Base-by-base conservation (phyloP, 257 asterid species). In the Striga asiatica region DNA sequence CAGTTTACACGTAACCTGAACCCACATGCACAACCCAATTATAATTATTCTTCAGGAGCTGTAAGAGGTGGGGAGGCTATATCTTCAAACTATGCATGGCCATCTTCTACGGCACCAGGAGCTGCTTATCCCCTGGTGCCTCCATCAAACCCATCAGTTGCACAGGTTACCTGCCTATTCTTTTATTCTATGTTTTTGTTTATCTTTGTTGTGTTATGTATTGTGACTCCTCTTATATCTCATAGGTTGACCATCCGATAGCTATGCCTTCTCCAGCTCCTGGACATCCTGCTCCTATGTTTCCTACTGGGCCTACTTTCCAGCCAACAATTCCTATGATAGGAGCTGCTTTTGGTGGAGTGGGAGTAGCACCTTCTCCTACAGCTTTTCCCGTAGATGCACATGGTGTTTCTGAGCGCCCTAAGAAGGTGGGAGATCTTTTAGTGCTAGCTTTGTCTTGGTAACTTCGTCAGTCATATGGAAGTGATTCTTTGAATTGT, bases 331-430 rank as follows among this genome's bases (percentile, higher is more conserved):
- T 62, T 47, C 69, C 88, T n/a, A 62, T 79, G 65, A 67, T 77
- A 24, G 81, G 78, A 55, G 46, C 80, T 24, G 64, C 83, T 55
- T 84, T 87, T 67, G 85, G 89, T 70, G 84, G 82, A 45, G 38
- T 81, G 2, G 95, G 92, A 38, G 71, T 71, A 53, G 56, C 81
- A 9, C 69, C 81, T 65, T 86, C 79, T 65, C 74, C 89, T 17
- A 45, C 81, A 37, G 55, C 89, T 59, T 91, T 88, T 66, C 25
- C 88, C 14, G 87, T 65, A 54, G 97, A 92, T 72, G 68, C 79
- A 38, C 84, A 72, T 77, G 95, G 84, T 48, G 65, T 76, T 50
- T 42, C 85, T 29, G 96, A 83, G 61, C 96, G 96, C 16, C 98
- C 98, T 55, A 89, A 83, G 50, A 89, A 92, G 89, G 98, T 84